These are phyloP conservation scores for Trifolium pratense DNA, from an alignment of 306 rosid genomes.

Conservation along the genomic window DNA sequence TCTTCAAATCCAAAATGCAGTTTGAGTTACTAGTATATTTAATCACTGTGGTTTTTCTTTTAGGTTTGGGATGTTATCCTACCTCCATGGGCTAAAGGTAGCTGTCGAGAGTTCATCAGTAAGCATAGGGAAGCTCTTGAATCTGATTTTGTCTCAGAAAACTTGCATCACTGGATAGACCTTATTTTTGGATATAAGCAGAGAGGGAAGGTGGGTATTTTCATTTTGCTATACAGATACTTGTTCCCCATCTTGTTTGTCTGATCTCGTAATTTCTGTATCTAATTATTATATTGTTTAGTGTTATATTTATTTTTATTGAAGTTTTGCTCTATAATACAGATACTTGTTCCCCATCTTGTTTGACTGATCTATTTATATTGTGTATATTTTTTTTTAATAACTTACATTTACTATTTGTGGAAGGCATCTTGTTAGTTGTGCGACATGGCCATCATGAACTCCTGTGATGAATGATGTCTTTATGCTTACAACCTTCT, in stretches of 20 bases:
- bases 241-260: conserved; percentile 12
- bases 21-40: conserved; percentile 33
- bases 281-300: too few species aligned
- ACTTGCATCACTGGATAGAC: conserved; percentile 98
- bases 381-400: background rate
- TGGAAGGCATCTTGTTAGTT: background rate
- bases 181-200: conserved; percentile 97
- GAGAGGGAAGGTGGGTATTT: conserved; percentile 96
- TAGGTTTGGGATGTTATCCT: conserved; percentile 93
- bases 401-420: conserved; percentile 9
- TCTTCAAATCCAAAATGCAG: conserved; percentile 31
- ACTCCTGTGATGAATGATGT: background rate
- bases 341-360: too few species aligned
- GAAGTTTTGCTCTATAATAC: too few species aligned
- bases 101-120: conserved; percentile 88
- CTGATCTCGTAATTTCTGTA: background rate
- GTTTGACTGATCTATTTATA: background rate
- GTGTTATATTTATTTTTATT: too few species aligned
- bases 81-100: conserved; percentile 98
- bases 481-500: background rate
- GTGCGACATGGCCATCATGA: background rate
- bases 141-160: conserved; percentile 88
- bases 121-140: conserved; percentile 99
- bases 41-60: conserved; percentile 36
- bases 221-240: conserved; percentile 30